A percentile compares a stretch with the other conserved stretches of the same genome.
Conservation (phyloP, 352 stramenopile species). For the Globisporangium paroecandrum region DNA sequence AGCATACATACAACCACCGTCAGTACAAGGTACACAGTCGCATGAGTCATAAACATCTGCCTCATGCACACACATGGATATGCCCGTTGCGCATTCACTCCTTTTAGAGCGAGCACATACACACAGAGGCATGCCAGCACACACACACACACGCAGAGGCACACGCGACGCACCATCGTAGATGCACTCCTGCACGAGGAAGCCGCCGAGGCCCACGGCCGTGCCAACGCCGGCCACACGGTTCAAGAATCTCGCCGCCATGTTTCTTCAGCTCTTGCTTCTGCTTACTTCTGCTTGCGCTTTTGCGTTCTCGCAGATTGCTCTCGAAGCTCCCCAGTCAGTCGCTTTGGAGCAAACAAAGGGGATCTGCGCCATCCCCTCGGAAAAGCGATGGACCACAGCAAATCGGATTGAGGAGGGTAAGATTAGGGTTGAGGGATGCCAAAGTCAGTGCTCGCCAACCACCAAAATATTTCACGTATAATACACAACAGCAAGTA, state of each 20-base stretch:
- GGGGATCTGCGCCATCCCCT: background rate
- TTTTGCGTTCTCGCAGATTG: background rate
- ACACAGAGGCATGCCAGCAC: background rate
- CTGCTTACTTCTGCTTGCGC: conserved; percentile 4
- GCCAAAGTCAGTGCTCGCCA: no score
- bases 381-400: background rate
- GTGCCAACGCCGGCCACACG: conserved; percentile 51
- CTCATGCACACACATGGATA: background rate
- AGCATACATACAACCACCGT: conserved; percentile 7
- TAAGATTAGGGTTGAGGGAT: background rate
- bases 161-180: conserved; percentile 64
- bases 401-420: background rate
- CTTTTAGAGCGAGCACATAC: background rate
- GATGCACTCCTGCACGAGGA: conserved; percentile 74
- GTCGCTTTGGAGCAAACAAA: background rate
- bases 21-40: background rate
- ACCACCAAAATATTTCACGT: no score
- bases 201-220: conserved; percentile 62
- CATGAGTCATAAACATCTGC: background rate
- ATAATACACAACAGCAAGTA: no score
- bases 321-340: background rate
- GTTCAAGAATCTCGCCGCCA: conserved; percentile 77
- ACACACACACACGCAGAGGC: background rate
- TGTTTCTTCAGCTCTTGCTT: conserved; percentile 22
- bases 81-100: conserved; percentile 9